Conservation (phyloP, 345 rosid species). For the Lenwebbia sp. region DNA sequence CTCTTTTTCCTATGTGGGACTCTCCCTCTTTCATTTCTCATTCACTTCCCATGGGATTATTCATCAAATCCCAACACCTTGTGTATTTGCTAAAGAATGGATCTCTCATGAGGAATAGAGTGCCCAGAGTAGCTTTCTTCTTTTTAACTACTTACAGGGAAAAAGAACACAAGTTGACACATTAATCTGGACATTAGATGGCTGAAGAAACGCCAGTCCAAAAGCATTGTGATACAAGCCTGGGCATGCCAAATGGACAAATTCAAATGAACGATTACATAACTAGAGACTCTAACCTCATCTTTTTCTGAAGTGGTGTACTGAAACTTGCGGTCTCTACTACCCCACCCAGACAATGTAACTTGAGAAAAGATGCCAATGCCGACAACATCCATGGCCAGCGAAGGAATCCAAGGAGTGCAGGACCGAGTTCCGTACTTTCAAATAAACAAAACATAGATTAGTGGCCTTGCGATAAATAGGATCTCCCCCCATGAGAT, state of each 20-base stretch:
- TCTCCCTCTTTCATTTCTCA: too few relatives aligned
- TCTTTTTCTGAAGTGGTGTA: conserved; percentile 51
- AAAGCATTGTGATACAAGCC: background rate
- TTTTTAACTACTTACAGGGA: conserved; percentile 36
- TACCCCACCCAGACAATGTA: conserved; percentile 18
- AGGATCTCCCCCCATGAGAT: conserved; percentile 64
- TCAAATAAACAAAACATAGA: conserved; percentile 77
- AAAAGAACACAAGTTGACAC: background rate
- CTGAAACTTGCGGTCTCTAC: conserved; percentile 20
- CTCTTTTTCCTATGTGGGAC: too few relatives aligned
- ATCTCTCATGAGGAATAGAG: conserved; percentile 91
- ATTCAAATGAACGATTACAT: background rate
- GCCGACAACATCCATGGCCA: conserved; percentile 54
- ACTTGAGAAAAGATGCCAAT: conserved; percentile 38
- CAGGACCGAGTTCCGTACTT: conserved; percentile 75
- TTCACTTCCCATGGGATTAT: too few relatives aligned
- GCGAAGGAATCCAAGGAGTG: conserved; percentile 87
- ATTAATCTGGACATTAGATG: background rate
- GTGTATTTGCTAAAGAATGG: conserved; percentile 88
- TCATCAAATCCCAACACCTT: too few relatives aligned
- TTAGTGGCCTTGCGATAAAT: conserved; percentile 75
- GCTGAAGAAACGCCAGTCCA: background rate
- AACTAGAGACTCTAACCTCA: conserved; percentile 46
- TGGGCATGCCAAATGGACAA: background rate
- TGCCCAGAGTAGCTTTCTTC: conserved; percentile 89